Evolutionary conservation across 2,329 filamentous ascomycete species (phyloP).

Genomic region (Clathrospora elynae): DNA sequence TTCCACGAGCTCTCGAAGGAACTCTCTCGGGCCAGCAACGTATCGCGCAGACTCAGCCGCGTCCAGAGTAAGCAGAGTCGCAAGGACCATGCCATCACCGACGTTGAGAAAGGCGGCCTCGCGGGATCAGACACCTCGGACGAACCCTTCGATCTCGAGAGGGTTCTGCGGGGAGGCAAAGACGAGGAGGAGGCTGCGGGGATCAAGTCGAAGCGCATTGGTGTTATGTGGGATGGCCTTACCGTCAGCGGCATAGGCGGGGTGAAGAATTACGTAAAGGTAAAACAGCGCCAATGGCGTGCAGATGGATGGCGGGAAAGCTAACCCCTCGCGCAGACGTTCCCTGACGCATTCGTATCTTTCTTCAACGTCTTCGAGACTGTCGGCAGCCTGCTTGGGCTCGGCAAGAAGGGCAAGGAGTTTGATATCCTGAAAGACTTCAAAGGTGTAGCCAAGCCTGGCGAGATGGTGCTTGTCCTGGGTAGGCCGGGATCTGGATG

Average conservation of each 20-base stretch:
- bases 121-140: slow-evolving; percentile 41
- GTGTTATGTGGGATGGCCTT: slow-evolving; percentile 77
- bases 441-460: slow-evolving; percentile 63
- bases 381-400: slow-evolving; percentile 65
- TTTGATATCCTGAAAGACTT: slow-evolving; percentile 76
- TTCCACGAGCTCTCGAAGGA: slow-evolving; percentile 67
- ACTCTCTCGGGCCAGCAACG: slow-evolving; percentile 49
- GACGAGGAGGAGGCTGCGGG: slow-evolving; percentile 75
- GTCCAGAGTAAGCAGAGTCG: slow-evolving; percentile 54
- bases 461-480: slow-evolving; percentile 87
- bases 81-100: slow-evolving; percentile 45
- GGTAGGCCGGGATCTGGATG: slow-evolving; percentile 71
- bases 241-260: slow-evolving; percentile 74
- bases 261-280: slow-evolving; percentile 68
- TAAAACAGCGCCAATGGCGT: slow-evolving; percentile 19
- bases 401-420: slow-evolving; percentile 70
- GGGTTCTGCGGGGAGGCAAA: slow-evolving; percentile 71
- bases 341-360: slow-evolving; percentile 75
- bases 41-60: slow-evolving; percentile 48
- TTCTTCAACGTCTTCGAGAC: slow-evolving; percentile 78
- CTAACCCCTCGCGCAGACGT: slow-evolving; percentile 58
- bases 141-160: slow-evolving; percentile 74
- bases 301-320: slow-evolving; percentile 18
- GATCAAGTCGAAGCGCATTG: slow-evolving; percentile 74
- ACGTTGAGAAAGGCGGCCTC: slow-evolving; percentile 63